Percentiles rank a stretch among this genome's conserved stretches.
phyloP scores from a whole-genome alignment of 805 yeast genomes.

The Ogataea paraovalis region DNA sequence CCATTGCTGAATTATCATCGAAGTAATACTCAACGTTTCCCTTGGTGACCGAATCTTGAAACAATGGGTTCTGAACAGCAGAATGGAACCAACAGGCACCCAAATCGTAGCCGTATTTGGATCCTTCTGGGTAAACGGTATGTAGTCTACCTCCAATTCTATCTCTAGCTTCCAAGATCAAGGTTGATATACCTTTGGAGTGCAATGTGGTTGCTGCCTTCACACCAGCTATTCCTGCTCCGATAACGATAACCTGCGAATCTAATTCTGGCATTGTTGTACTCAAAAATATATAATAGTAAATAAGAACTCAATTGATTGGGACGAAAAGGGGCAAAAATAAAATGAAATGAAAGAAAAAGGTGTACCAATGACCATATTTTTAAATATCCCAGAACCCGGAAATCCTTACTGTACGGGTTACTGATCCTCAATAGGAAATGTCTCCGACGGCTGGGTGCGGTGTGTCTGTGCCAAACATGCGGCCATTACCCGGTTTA shows the following conservation, averaged over 20 bases:
- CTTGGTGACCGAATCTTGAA: constrained; percentile 26
- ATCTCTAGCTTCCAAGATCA: constrained; percentile 44
- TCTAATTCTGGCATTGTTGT: constrained; percentile 5
- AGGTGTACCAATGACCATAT: too few relatives aligned
- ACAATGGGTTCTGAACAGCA: constrained; percentile 37
- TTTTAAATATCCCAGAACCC: neutral
- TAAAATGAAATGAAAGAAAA: too few relatives aligned
- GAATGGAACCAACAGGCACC: constrained; percentile 59
- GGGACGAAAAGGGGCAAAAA: neutral
- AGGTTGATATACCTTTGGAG: constrained; percentile 30
- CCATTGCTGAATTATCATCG: constrained; percentile 33
- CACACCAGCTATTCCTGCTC: constrained; percentile 51
- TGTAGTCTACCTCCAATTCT: constrained; percentile 43
- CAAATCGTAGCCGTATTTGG: constrained; percentile 35
- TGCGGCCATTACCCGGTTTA: too few relatives aligned
- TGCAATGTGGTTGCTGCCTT: constrained; percentile 42
- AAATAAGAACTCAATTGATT: neutral
- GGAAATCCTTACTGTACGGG: neutral
- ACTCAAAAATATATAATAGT: constrained; percentile 2
- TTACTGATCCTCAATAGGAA: neutral
- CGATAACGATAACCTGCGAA: constrained; percentile 39
- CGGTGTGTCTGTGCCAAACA: too few relatives aligned
- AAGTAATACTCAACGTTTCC: constrained; percentile 24
- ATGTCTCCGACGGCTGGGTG: neutral
- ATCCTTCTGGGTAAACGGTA: constrained; percentile 24